Percentiles rank a stretch among this genome's conserved stretches.
Evolutionary conservation across 2,329 filamentous ascomycete genomes (phyloP).

Genomic region (Fusarium verticillioides): DNA sequence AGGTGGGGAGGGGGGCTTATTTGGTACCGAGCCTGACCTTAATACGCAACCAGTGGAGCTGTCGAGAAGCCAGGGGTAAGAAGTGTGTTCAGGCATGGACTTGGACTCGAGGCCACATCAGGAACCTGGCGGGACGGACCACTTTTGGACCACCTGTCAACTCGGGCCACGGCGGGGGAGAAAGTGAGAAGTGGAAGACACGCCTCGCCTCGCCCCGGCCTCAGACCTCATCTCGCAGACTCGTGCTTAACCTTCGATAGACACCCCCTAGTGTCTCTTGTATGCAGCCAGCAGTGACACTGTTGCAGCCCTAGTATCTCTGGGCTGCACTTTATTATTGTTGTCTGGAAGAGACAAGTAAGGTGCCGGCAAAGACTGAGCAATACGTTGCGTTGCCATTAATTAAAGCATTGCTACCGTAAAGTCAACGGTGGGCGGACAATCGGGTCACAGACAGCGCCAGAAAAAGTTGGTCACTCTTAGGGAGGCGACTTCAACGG

Average conservation of each 20-base stretch:
- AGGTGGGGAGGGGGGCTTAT: slow-evolving; percentile 45
- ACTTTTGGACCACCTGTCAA: slow-evolving; percentile 45
- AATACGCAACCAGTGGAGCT: slow-evolving; percentile 45
- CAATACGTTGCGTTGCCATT: neutral
- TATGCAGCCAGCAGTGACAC: slow-evolving; percentile 28
- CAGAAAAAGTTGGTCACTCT: slow-evolving; percentile 23
- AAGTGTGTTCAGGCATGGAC: slow-evolving; percentile 18
- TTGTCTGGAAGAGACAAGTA: slow-evolving; percentile 28
- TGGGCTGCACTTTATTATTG: slow-evolving; percentile 23
- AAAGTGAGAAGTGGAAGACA: slow-evolving; percentile 34
- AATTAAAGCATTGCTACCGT: slow-evolving; percentile 28
- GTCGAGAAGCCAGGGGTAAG: slow-evolving; percentile 36
- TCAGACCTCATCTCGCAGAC: slow-evolving; percentile 24
- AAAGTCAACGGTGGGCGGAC: slow-evolving; percentile 31
- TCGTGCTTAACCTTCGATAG: slow-evolving; percentile 30
- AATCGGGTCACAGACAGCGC: slow-evolving; percentile 26
- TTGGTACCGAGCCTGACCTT: slow-evolving; percentile 42
- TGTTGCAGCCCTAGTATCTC: slow-evolving; percentile 30
- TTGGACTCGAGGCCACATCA: slow-evolving; percentile 38
- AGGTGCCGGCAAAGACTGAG: slow-evolving; percentile 18
- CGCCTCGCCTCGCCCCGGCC: slow-evolving; percentile 41
- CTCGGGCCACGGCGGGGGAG: slow-evolving; percentile 42
- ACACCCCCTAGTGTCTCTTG: slow-evolving; percentile 36
- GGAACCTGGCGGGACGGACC: slow-evolving; percentile 41
- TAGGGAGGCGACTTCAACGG: slow-evolving; percentile 18